Evolutionary conservation across 306 rosid species (phyloP).

Genomic region (Abrus pulchellus): DNA sequence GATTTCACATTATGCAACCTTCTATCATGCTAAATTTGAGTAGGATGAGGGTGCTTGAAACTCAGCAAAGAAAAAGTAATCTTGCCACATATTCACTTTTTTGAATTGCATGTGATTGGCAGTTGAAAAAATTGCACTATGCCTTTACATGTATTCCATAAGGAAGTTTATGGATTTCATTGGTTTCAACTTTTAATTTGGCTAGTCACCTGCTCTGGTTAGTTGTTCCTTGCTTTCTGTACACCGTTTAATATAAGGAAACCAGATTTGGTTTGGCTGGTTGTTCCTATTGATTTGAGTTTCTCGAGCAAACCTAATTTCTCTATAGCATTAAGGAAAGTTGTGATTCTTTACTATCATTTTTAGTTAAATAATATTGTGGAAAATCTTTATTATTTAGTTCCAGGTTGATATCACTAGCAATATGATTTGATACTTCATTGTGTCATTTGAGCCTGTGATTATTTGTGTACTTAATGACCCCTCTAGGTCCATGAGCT

Average conservation of each 20-base stretch:
- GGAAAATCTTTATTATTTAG: neutral
- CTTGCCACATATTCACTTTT: neutral
- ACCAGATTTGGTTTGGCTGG: too few species aligned
- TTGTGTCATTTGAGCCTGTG: conserved; percentile 13
- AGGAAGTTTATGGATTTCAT: conserved; percentile 21
- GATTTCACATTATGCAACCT: neutral
- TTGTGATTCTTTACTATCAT: neutral
- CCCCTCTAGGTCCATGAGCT: neutral
- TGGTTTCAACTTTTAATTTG: conserved; percentile 1
- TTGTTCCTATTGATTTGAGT: too few species aligned
- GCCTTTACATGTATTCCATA: neutral
- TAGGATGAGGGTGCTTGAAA: conserved; percentile 35
- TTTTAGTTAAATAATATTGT: neutral
- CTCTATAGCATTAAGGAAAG: neutral
- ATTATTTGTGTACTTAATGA: conserved; percentile 4
- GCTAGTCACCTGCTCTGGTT: conserved; percentile 31
- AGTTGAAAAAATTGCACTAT: conserved; percentile 5
- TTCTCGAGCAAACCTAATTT: too few species aligned
- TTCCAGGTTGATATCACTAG: conserved; percentile 12
- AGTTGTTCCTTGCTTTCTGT: conserved; percentile 16
- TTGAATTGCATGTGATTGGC: conserved; percentile 3
- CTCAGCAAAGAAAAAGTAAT: conserved; percentile 15
- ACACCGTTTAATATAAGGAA: neutral
- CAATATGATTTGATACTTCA: conserved; percentile 22
- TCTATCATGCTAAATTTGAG: conserved; percentile 32